A percentile compares a stretch with the other conserved stretches of the same genome.
Conservation (phyloP, 352 stramenopile genomes). For the Phytophthora sojae region DNA sequence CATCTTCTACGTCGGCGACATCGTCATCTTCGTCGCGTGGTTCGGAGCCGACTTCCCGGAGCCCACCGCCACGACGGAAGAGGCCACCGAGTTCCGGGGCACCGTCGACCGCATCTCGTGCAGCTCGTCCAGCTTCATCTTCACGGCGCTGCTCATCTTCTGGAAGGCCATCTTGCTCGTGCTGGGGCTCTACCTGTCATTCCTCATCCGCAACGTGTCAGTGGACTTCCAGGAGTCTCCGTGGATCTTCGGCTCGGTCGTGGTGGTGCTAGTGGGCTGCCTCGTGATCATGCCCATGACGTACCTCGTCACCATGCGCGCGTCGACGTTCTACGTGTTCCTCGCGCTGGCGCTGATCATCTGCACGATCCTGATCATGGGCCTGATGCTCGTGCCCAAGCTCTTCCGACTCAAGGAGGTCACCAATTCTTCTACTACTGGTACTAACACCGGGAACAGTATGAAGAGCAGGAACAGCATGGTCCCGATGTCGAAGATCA, state of each 20-base stretch:
- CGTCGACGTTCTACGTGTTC: constrained; percentile 49
- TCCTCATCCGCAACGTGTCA: constrained; percentile 73
- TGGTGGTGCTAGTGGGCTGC: constrained; percentile 58
- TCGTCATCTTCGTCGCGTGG: constrained; percentile 49
- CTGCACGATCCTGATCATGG: constrained; percentile 48
- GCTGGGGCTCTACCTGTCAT: constrained; percentile 54
- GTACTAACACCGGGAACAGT: background rate
- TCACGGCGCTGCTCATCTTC: constrained; percentile 60
- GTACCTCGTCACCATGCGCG: constrained; percentile 57
- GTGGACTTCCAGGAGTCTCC: constrained; percentile 72
- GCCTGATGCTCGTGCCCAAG: constrained; percentile 56
- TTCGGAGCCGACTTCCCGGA: constrained; percentile 45
- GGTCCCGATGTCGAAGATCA: too few species aligned
- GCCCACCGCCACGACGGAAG: constrained; percentile 28
- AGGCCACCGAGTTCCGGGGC: constrained; percentile 33
- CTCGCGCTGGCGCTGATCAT: constrained; percentile 36
- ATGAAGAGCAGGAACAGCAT: constrained; percentile 6
- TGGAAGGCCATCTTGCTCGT: constrained; percentile 64
- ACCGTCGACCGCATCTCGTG: constrained; percentile 41
- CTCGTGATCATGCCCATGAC: constrained; percentile 58
- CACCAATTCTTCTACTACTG: background rate
- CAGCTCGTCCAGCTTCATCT: constrained; percentile 58
- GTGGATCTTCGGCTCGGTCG: constrained; percentile 63
- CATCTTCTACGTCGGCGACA: constrained; percentile 46
- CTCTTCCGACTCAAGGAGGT: constrained; percentile 44